A percentile compares a stretch with the other conserved stretches of the same genome.
These are phyloP conservation scores for Phytophthora multivora DNA, from an alignment of 352 stramenopile genomes.

Conservation along the genomic window DNA sequence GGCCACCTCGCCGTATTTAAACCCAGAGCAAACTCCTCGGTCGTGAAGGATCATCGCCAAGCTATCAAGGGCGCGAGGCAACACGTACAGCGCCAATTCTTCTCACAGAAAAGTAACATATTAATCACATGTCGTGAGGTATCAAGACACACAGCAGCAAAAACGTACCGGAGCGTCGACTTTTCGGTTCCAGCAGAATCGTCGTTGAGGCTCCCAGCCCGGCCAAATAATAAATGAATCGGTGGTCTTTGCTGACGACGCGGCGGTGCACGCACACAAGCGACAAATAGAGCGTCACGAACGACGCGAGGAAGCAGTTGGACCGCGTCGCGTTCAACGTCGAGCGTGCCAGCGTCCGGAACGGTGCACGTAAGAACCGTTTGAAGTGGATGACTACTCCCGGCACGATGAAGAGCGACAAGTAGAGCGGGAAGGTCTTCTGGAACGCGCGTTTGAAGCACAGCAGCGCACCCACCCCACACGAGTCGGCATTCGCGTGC, in stretches of 20 bases:
- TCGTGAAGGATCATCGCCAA: constrained; percentile 80
- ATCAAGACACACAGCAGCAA: constrained; percentile 1
- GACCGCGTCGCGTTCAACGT: constrained; percentile 74
- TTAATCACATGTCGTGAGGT: constrained; percentile 2
- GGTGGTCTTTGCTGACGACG: constrained; percentile 65
- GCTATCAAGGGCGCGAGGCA: constrained; percentile 78
- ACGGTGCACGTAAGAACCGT: constrained; percentile 67
- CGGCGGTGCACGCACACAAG: constrained; percentile 65
- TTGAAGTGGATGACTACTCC: constrained; percentile 85
- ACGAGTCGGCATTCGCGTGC: constrained; percentile 58
- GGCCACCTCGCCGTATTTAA: constrained; percentile 71
- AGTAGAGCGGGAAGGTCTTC: constrained; percentile 79
- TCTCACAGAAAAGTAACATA: neutral
- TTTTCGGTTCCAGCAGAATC: constrained; percentile 83
- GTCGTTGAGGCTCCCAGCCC: constrained; percentile 66
- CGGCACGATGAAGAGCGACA: constrained; percentile 87
- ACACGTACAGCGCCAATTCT: constrained; percentile 82
- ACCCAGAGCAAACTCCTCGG: constrained; percentile 65
- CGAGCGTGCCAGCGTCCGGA: constrained; percentile 56
- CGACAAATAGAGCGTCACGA: constrained; percentile 73
- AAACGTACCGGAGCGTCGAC: constrained; percentile 66
- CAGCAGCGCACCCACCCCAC: constrained; percentile 46
- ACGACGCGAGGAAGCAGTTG: constrained; percentile 78
- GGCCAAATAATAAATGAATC: constrained; percentile 77
- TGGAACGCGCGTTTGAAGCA: constrained; percentile 68